phyloP scores from a whole-genome alignment of 345 rosid genomes.

The Zanthoxylum bungeanum region DNA sequence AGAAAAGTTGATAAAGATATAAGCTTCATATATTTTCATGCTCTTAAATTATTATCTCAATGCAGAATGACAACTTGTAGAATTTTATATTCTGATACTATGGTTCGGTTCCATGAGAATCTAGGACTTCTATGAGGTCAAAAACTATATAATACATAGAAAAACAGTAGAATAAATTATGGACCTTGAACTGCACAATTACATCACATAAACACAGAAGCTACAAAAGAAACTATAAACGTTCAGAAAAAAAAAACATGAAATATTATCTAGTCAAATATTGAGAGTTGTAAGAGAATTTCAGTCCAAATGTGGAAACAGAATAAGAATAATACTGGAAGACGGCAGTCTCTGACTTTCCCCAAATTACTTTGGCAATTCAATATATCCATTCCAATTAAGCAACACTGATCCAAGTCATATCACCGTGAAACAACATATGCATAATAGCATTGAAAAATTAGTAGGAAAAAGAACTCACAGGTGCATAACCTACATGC shows the following conservation, averaged over 20 bases:
- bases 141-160: not conserved
- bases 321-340: not conserved
- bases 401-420: no score
- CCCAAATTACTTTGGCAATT: no score
- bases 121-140: not conserved
- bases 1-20: not conserved
- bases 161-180: not conserved
- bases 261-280: not conserved
- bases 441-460: no score
- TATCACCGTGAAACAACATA: not conserved
- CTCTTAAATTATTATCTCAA: not conserved
- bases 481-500: slow-evolving; percentile 39
- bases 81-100: slow-evolving; percentile 1
- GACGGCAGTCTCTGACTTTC: no score
- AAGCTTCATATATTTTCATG: not conserved
- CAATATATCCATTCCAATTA: not conserved
- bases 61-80: not conserved
- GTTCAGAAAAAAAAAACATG: not conserved
- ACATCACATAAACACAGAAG: not conserved
- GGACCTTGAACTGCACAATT: not conserved
- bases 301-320: not conserved
- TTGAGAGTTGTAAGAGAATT: not conserved
- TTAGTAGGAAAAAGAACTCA: slow-evolving; percentile 18
- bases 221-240: not conserved
- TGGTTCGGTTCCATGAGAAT: not conserved